Percentiles rank a stretch among this genome's conserved stretches.
These are phyloP conservation scores for Proliferodiscus dingleyae DNA, from an alignment of 2,329 filamentous ascomycete genomes.

Conservation along the genomic window DNA sequence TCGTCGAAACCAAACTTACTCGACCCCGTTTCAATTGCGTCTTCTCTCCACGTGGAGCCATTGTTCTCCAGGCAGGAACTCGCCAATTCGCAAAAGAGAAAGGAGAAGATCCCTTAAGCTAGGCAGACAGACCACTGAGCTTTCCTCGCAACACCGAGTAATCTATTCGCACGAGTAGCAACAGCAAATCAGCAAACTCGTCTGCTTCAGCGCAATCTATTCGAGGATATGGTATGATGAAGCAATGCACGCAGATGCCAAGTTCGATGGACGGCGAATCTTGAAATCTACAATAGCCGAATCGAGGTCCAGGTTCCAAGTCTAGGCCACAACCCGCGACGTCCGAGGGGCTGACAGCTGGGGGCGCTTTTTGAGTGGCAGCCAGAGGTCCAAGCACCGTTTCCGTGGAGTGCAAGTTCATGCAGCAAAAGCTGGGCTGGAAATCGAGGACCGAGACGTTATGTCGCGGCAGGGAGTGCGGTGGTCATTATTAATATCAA, in stretches of 20 bases:
- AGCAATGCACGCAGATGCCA: not conserved
- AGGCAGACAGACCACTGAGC: too few species aligned
- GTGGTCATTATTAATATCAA: not conserved
- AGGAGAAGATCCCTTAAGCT: not conserved
- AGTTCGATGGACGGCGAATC: not conserved
- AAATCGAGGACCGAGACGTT: too few species aligned
- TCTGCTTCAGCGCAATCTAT: not conserved
- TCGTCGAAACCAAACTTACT: slow-evolving; percentile 47
- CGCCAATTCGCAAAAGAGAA: not conserved
- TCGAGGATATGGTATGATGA: not conserved
- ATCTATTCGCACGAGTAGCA: too few species aligned
- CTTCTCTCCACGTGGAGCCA: slow-evolving; percentile 60
- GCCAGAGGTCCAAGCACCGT: not conserved
- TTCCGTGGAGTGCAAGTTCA: not conserved
- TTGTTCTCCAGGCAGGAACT: slow-evolving; percentile 13
- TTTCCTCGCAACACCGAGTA: too few species aligned
- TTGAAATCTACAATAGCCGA: too few species aligned
- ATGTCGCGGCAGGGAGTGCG: too few species aligned
- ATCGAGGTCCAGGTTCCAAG: too few species aligned
- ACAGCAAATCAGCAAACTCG: too few species aligned
- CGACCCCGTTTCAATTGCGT: slow-evolving; percentile 79
- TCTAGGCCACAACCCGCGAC: too few species aligned
- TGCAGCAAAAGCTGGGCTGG: not conserved
- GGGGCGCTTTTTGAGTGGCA: not conserved
- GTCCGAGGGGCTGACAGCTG: too few species aligned